These are phyloP conservation scores for Suillus weaverae DNA, from an alignment of 768 basidiomycete genomes.

Conservation along the genomic window DNA sequence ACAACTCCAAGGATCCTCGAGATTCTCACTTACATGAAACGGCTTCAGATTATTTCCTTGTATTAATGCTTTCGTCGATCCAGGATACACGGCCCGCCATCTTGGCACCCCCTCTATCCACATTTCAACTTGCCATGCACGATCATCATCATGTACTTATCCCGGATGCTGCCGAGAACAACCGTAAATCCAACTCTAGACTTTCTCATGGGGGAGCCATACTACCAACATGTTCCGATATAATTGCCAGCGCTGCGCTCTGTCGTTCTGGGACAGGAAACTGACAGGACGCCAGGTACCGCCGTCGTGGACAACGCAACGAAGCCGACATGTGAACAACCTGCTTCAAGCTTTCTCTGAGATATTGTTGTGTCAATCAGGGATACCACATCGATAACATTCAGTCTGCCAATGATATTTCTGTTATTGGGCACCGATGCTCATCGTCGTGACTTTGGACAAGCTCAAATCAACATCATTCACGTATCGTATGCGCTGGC, in stretches of 20 bases:
- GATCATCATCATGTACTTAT: neutral
- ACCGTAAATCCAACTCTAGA: neutral
- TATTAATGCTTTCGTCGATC: slow-evolving; percentile 1
- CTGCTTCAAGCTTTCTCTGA: neutral
- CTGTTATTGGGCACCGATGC: neutral
- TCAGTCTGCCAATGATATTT: neutral
- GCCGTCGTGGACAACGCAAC: neutral
- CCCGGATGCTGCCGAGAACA: neutral
- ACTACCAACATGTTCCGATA: neutral
- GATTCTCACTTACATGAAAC: neutral
- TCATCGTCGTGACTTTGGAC: neutral
- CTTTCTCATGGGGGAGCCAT: neutral
- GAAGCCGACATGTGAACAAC: neutral
- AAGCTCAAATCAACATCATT: neutral
- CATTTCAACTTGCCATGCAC: too few species aligned
- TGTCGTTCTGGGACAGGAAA: neutral
- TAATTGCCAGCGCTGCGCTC: neutral
- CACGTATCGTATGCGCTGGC: neutral
- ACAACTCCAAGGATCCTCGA: neutral
- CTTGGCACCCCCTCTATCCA: neutral
- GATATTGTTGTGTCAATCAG: neutral
- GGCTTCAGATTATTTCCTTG: neutral
- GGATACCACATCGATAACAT: neutral
- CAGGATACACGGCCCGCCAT: neutral
- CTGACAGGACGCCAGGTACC: neutral